Evolutionary conservation across 2,329 filamentous ascomycete genomes (phyloP).

Genomic region (Ophiosphaerella herpotricha): DNA sequence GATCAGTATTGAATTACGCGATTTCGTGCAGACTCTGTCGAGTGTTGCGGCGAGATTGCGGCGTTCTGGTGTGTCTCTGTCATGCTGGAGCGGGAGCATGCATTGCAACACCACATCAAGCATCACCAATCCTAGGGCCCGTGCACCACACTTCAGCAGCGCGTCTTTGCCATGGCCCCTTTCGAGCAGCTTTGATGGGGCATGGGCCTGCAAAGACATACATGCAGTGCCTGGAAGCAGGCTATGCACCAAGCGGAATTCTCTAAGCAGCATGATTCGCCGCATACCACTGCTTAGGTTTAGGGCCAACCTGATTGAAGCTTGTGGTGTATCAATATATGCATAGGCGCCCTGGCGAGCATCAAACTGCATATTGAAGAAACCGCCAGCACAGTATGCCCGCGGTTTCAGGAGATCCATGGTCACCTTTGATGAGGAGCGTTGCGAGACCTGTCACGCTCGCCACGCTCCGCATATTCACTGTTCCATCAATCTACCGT

Average conservation of each 20-base stretch:
- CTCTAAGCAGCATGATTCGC: neutral
- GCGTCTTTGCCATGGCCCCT: neutral
- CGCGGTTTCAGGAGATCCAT: neutral
- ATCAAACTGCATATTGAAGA: neutral
- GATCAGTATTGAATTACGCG: neutral
- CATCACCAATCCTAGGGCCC: slow-evolving; percentile 10
- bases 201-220: neutral
- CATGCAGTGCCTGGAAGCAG: neutral
- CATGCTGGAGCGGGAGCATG: neutral
- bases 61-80: neutral
- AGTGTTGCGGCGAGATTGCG: neutral
- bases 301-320: too few species aligned
- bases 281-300: neutral
- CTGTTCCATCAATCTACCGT: too few species aligned
- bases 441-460: neutral
- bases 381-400: neutral
- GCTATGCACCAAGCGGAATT: neutral
- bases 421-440: neutral
- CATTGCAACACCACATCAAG: slow-evolving; percentile 9
- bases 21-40: neutral
- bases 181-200: neutral
- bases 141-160: slow-evolving; percentile 5
- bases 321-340: too few species aligned
- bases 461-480: neutral
- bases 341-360: too few species aligned